Percentiles rank a stretch among this genome's conserved stretches.
These are phyloP conservation scores for Polychaeton citri DNA, from an alignment of 2,329 filamentous ascomycete species.

Conservation along the genomic window DNA sequence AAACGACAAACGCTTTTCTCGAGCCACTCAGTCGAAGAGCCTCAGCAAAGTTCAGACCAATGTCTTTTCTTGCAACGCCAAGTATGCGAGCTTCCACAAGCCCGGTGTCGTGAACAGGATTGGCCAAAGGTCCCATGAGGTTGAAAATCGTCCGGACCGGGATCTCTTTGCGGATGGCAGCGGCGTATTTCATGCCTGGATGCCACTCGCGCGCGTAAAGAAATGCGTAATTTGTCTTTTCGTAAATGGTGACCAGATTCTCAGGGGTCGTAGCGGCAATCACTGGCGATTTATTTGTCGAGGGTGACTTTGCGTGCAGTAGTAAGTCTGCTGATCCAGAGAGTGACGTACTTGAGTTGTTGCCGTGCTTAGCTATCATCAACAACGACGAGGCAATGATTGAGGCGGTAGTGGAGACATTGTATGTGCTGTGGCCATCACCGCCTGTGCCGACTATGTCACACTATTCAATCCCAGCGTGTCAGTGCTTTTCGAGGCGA, in stretches of 20 bases:
- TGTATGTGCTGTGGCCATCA: slow-evolving; percentile 95
- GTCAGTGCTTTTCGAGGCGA: too few relatives aligned
- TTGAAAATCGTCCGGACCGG: slow-evolving; percentile 98
- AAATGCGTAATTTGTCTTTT: slow-evolving; percentile 79
- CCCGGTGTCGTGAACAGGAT: slow-evolving; percentile 63
- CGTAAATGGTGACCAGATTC: slow-evolving; percentile 61
- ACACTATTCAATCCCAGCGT: slow-evolving; percentile 47
- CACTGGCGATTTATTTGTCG: slow-evolving; percentile 51
- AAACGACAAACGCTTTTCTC: slow-evolving; percentile 78
- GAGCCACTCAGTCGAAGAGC: slow-evolving; percentile 64
- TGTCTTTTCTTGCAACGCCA: slow-evolving; percentile 77
- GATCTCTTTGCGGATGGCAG: slow-evolving; percentile 71
- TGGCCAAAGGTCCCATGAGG: slow-evolving; percentile 80
- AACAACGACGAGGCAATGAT: slow-evolving; percentile 81
- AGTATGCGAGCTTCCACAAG: slow-evolving; percentile 76
- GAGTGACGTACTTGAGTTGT: slow-evolving; percentile 86
- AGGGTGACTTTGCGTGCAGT: slow-evolving; percentile 44
- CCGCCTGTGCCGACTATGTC: slow-evolving; percentile 97
- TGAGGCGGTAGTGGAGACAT: slow-evolving; percentile 88
- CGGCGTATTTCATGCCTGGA: slow-evolving; percentile 82
- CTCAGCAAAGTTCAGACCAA: slow-evolving; percentile 81
- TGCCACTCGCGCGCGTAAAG: slow-evolving; percentile 94
- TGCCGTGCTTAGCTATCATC: slow-evolving; percentile 87
- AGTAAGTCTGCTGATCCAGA: slow-evolving; percentile 91
- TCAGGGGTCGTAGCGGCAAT: slow-evolving; percentile 60